Base-by-base conservation (phyloP, 495 filamentous ascomycete genomes). In the Echria macrotheca region DNA sequence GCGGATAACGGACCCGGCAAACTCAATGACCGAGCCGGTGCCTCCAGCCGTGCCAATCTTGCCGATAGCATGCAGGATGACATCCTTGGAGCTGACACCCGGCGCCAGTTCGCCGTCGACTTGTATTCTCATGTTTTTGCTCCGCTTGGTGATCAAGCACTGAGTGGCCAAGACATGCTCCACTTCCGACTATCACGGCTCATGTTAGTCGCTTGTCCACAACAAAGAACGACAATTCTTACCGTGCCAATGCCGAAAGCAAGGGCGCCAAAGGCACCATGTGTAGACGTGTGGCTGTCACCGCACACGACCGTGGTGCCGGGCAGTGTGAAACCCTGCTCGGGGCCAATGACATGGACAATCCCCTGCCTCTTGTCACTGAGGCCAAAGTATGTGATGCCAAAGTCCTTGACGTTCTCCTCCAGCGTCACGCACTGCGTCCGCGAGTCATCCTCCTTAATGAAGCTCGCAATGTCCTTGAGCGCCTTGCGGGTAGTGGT, bases 151-250 rank as follows among this genome's bases (percentile, higher is more conserved):
- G 67, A 98, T 90, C 39, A 98, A 75, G 32, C 87, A 94, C 63
- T 97, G 91, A 29, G 93, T 97, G 22, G 93, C 93, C 36, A 98
- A 80, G 43, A 98, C 93, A 69, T 98, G 93, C 77, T 98, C 93
- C 55, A 98, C 93, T 71, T 98, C 93, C n/a, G n/a, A n/a, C n/a
- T n/a, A n/a, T n/a, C n/a, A n/a, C n/a, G n/a, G n/a, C n/a, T n/a
- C n/a, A n/a, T n/a, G n/a, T n/a, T n/a, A n/a, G n/a, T n/a, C n/a
- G n/a, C n/a, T n/a, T n/a, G n/a, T n/a, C n/a, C n/a, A n/a, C n/a
- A n/a, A 31, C 28, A 31, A 31, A 31, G 28, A 12, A 12, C 28
- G 28, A 6, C 6, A 6, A 31, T 31, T 6, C 28, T 31, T 31
- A n/a, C n/a, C 45, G 93, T 98, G 56, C 93, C 93, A 65, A 98